Evolutionary conservation across 1,139 yeast genomes (phyloP).

Genomic region (Lodderomyces metapsilosis): DNA sequence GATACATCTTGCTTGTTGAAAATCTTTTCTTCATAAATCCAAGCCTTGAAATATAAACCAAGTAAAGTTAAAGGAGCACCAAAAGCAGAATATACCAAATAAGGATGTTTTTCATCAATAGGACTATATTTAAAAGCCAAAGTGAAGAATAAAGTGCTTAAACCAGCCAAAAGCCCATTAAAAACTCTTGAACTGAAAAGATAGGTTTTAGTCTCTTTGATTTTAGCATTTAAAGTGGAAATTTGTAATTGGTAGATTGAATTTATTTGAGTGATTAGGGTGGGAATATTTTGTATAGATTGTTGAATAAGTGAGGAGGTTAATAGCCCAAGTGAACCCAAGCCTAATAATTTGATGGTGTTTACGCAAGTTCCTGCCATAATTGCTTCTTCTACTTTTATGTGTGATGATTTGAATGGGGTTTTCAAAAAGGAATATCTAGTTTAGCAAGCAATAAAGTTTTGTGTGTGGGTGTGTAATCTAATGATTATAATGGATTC

Average conservation of each 20-base stretch:
- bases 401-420: background rate
- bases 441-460: no score
- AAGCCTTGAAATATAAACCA: slow-evolving; percentile 23
- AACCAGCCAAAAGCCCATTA: slow-evolving; percentile 32
- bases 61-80: slow-evolving; percentile 41
- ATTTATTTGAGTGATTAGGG: slow-evolving; percentile 30
- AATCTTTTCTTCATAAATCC: slow-evolving; percentile 18
- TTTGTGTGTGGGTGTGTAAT: no score
- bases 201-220: slow-evolving; percentile 17
- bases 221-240: slow-evolving; percentile 7
- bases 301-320: slow-evolving; percentile 42
- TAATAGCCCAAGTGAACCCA: slow-evolving; percentile 51
- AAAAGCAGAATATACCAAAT: slow-evolving; percentile 53
- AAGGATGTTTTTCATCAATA: slow-evolving; percentile 51
- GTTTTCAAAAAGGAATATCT: background rate
- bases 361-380: slow-evolving; percentile 51
- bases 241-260: slow-evolving; percentile 9
- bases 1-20: slow-evolving; percentile 13
- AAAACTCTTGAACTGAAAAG: slow-evolving; percentile 27
- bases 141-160: slow-evolving; percentile 39
- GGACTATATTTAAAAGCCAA: slow-evolving; percentile 45
- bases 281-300: slow-evolving; percentile 35
- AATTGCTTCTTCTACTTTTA: background rate
- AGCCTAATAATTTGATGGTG: slow-evolving; percentile 50
- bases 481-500: background rate